Percentiles rank a stretch among this genome's conserved stretches.
Conservation (phyloP, 192 early-diverging fungal species). For the Linnemannia elongata region DNA sequence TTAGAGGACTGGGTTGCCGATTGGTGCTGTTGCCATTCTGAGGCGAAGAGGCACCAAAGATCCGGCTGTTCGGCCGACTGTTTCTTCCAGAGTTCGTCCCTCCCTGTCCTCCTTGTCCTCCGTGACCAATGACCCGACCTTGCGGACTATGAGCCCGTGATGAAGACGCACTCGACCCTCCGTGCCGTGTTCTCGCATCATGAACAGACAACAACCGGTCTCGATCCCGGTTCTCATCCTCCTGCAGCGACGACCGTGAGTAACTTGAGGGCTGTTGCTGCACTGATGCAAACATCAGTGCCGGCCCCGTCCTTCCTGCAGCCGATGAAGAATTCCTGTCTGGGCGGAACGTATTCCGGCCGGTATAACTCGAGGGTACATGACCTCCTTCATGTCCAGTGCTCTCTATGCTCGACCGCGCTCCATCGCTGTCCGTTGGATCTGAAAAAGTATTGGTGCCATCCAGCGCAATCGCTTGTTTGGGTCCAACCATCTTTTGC, state of each 20-base stretch:
- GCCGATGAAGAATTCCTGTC: constrained; percentile 11
- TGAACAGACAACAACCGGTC: constrained; percentile 20
- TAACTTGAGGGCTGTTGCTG: constrained; percentile 36
- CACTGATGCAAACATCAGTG: constrained; percentile 54
- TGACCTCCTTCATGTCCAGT: constrained; percentile 17
- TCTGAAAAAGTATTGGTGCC: neutral
- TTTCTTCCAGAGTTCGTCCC: constrained; percentile 7
- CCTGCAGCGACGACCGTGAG: constrained; percentile 8
- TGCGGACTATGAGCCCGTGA: constrained; percentile 41
- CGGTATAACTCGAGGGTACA: neutral
- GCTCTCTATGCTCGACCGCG: constrained; percentile 47
- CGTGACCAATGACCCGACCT: neutral
- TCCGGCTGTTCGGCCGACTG: constrained; percentile 37
- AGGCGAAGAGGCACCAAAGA: constrained; percentile 28
- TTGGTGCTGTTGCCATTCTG: neutral
- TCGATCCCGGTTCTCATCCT: constrained; percentile 21
- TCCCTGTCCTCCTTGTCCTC: neutral
- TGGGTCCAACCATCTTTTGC: constrained; percentile 43
- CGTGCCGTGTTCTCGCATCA: constrained; percentile 11
- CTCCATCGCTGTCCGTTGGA: constrained; percentile 31
- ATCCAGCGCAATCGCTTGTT: constrained; percentile 41
- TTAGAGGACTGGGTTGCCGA: constrained; percentile 25
- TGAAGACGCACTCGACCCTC: constrained; percentile 11
- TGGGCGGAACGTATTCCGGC: constrained; percentile 9
- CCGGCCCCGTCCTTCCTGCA: constrained; percentile 32